These are phyloP conservation scores for Actinomucor elegans DNA, from an alignment of 371 early-diverging fungal genomes.

Conservation along the genomic window DNA sequence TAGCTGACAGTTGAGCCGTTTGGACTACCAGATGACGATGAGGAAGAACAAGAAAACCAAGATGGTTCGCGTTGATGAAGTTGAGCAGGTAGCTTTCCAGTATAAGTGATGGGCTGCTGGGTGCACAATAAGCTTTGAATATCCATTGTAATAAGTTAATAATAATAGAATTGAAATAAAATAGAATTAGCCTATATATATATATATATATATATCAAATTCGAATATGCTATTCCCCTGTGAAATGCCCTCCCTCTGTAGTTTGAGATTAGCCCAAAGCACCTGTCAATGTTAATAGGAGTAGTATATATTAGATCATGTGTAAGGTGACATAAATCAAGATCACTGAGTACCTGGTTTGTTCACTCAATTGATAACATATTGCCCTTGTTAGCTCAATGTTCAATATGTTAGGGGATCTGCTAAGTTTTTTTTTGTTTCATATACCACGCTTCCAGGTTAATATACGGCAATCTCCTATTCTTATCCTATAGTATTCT, in stretches of 20 bases:
- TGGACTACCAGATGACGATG: conserved; percentile 12
- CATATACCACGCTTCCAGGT: no score
- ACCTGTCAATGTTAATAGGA: conserved; percentile 8
- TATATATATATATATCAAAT: no score
- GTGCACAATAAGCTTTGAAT: conserved; percentile 21
- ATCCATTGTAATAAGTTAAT: conserved; percentile 6
- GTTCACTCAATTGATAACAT: no score
- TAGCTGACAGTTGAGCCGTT: conserved; percentile 2
- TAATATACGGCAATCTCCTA: no score
- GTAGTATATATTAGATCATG: conserved; percentile 1
- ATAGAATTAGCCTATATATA: no score
- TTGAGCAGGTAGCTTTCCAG: background rate
- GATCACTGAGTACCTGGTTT: no score
- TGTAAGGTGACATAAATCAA: conserved; percentile 1
- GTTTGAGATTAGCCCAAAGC: conserved; percentile 16
- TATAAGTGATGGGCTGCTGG: background rate
- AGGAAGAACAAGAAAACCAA: conserved; percentile 7
- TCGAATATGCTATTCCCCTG: no score
- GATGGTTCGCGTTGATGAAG: conserved; percentile 6
- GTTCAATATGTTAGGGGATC: no score
- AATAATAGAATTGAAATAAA: background rate
- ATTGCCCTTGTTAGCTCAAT: background rate
- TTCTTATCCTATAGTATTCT: no score
- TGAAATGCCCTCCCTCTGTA: conserved; percentile 2
- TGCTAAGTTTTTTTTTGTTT: no score